Percentiles rank a stretch among this genome's conserved stretches.
Conservation (phyloP, 768 basidiomycete genomes). For the Leccinellum albellum region DNA sequence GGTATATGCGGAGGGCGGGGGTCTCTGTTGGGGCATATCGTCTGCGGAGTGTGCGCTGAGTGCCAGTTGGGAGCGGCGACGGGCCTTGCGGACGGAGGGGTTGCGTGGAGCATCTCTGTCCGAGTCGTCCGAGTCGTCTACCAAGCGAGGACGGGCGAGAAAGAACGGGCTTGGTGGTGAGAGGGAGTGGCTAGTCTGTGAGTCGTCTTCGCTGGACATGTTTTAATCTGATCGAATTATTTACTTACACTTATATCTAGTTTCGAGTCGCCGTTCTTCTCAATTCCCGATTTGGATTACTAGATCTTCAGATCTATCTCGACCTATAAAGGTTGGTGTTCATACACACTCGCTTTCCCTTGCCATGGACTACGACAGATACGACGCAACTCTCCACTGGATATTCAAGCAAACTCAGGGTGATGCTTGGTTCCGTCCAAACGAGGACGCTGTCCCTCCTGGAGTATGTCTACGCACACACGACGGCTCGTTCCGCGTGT, state of each 20-base stretch:
- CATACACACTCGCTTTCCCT: background rate
- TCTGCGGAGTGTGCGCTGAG: slow-evolving; percentile 19
- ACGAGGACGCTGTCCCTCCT: slow-evolving; percentile 43
- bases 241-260: background rate
- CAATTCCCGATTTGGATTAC: slow-evolving; percentile 2
- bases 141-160: slow-evolving; percentile 20
- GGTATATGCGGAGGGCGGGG: slow-evolving; percentile 41
- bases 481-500: slow-evolving; percentile 48
- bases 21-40: slow-evolving; percentile 7
- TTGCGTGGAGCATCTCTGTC: slow-evolving; percentile 20
- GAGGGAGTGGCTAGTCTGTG: slow-evolving; percentile 11
- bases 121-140: slow-evolving; percentile 29
- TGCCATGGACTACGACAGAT: slow-evolving; percentile 34
- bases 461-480: slow-evolving; percentile 50
- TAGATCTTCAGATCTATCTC: slow-evolving; percentile 15
- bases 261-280: slow-evolving; percentile 5
- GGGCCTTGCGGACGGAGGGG: slow-evolving; percentile 16
- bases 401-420: slow-evolving; percentile 36
- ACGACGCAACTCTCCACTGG: slow-evolving; percentile 29
- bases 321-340: slow-evolving; percentile 3
- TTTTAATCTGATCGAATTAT: background rate
- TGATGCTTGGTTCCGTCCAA: slow-evolving; percentile 53
- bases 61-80: slow-evolving; percentile 26
- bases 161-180: slow-evolving; percentile 39
- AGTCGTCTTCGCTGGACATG: slow-evolving; percentile 29